Base-by-base conservation (phyloP, 176 grass and related monocot genomes). In the Aegilops sharonensis region DNA sequence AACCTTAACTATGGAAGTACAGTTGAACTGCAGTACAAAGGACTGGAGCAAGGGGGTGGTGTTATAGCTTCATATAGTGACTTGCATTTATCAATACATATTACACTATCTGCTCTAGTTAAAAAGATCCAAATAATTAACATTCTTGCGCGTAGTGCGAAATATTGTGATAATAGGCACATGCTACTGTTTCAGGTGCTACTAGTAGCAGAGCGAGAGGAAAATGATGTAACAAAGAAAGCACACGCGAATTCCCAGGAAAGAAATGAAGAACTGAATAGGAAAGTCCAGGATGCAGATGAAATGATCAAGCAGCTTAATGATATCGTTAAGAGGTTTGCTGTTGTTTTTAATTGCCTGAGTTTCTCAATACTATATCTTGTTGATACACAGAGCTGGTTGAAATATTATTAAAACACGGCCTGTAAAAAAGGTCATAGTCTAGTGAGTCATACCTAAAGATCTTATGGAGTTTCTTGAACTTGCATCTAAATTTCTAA, bases 311-410 rank as follows among this genome's bases (percentile, higher is more conserved):
- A 84, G 25, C 88, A 92, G 52, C 89, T 91, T 82, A 56, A 57
- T 84, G 88, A 90, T 68, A 88, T 23, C 78, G 32, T 92, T 62
- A 84, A 89, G 64, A 90, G 93, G 93, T 94, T 84, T 81, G 82
- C 39, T 76, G 23, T 68, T 78, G 75, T 78, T 78, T 64, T 91
- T 66, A 78, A 64, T 75, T 84, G 42, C 61, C 52, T 52, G 27
- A 75, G 69, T 66, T 79, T 62, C 40, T 54, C 42, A 47, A 17
- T 40, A 87, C 73, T 36, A 2, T 83, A 77, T 83, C 65, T 83
- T 56, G 52, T 73, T 77, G 64, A 63, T 67, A 5, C 24, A 32
- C 76, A 56, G 57, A 75, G 82, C 25, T 85, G 60, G 59, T 81
- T 3, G 60, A 67, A 18, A 21, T 83, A 75, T 43, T 71, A 23